Evolutionary conservation across 1,284 basidiomycete species (phyloP).

Genomic region (Cystobasidiaceae sp.): DNA sequence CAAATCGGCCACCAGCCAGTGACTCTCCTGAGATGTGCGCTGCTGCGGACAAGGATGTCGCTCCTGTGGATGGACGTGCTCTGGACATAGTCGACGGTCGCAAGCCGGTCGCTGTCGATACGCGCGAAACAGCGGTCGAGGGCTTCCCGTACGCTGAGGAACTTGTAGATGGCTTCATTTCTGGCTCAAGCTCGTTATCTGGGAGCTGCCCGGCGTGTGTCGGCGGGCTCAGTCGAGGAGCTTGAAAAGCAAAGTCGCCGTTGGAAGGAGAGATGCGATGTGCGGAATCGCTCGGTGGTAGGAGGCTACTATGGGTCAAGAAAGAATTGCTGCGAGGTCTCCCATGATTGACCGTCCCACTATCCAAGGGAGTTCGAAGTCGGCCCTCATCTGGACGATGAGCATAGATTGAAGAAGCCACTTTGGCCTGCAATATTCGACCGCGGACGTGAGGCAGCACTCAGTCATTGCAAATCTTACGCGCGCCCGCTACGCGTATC

Average conservation of each 20-base stretch:
- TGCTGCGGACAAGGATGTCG: constrained; percentile 4
- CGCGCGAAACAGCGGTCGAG: background rate
- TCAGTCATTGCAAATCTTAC: no score
- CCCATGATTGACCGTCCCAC: no score
- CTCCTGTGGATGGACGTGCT: constrained; percentile 14
- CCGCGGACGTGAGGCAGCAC: no score
- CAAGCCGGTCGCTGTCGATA: background rate
- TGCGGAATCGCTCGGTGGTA: no score
- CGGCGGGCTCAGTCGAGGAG: constrained; percentile 5
- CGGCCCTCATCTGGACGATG: no score
- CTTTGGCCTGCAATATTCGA: no score
- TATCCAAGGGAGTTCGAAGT: no score
- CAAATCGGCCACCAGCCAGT: background rate
- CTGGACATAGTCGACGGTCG: constrained; percentile 9
- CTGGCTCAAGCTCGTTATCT: background rate
- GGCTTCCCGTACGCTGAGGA: background rate
- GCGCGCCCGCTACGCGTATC: no score
- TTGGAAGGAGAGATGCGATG: constrained; percentile 8
- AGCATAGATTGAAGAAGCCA: no score
- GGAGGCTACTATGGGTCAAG: no score
- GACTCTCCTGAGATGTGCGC: background rate
- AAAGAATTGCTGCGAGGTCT: no score
- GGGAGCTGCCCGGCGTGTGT: background rate
- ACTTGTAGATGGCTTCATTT: background rate
- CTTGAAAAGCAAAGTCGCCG: constrained; percentile 24